Evolutionary conservation across 495 filamentous ascomycete genomes (phyloP).

Genomic region (Rostrohypoxylon terebratum): DNA sequence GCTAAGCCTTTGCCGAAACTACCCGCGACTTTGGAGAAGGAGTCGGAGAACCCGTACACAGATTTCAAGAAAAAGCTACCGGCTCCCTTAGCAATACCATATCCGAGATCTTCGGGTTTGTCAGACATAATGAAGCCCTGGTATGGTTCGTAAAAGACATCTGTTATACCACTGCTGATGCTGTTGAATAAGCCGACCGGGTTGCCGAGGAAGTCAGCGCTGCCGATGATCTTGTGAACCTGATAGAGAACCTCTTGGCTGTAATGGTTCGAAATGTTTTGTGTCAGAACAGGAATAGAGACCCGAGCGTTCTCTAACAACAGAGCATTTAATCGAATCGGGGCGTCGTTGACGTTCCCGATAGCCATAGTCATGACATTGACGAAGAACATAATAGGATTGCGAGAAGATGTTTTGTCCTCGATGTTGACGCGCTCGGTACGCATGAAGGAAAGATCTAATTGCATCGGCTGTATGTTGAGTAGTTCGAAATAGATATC

Average conservation of each 20-base stretch:
- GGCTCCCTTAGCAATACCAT: conserved; percentile 95
- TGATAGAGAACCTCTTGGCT: conserved; percentile 95
- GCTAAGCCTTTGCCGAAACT: conserved; percentile 96
- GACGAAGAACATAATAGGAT: conserved; percentile 97
- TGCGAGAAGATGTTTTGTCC: conserved; percentile 87
- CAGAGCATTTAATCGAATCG: conserved; percentile 88
- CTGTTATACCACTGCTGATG: conserved; percentile 93
- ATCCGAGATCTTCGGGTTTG: conserved; percentile 89
- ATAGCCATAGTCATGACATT: conserved; percentile 99
- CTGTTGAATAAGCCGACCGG: conserved; percentile 98
- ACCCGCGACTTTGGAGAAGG: conserved; percentile 94
- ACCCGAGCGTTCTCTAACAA: conserved; percentile 96
- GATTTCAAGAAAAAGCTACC: conserved; percentile 98
- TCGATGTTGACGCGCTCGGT: conserved; percentile 97
- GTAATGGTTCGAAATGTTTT: conserved; percentile 91
- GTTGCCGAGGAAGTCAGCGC: conserved; percentile 98
- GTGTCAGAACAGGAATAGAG: conserved; percentile 82
- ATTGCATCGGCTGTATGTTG: conserved; percentile 96
- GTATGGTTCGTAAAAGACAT: conserved; percentile 99
- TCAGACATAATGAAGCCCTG: conserved; percentile 98
- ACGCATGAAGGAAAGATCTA: conserved; percentile 96
- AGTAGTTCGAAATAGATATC: conserved; percentile 98
- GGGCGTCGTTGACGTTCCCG: conserved; percentile 97
- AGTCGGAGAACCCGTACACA: conserved; percentile 95
- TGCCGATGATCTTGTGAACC: conserved; percentile 94